Evolutionary conservation across 345 rosid genomes (phyloP).

Genomic region (Arabidopsis suecica): DNA sequence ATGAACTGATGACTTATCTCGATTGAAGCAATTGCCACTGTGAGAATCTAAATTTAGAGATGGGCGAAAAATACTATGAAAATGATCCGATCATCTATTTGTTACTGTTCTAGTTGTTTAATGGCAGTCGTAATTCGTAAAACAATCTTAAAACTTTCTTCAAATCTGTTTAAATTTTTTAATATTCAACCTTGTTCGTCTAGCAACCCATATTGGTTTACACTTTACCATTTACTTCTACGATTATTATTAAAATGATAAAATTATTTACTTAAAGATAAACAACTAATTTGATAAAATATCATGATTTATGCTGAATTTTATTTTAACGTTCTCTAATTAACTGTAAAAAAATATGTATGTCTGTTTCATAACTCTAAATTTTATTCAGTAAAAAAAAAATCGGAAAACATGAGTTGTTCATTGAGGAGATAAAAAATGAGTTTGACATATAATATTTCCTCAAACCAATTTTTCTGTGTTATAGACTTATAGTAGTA

Average conservation of each 20-base stretch:
- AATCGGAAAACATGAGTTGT: background rate
- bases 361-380: no score
- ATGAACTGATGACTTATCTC: constrained; percentile 8
- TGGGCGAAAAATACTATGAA: background rate
- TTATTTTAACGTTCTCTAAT: no score
- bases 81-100: background rate
- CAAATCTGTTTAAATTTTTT: background rate
- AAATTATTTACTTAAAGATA: no score
- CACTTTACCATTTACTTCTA: no score
- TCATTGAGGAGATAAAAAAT: background rate
- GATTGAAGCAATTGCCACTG: background rate
- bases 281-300: no score
- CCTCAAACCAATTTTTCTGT: background rate
- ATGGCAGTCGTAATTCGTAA: background rate
- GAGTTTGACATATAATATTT: background rate
- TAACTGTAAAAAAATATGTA: no score
- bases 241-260: no score
- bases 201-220: background rate
- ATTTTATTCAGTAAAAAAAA: no score
- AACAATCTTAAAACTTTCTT: background rate
- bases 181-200: background rate
- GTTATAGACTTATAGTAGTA: background rate
- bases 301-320: no score
- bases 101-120: background rate
- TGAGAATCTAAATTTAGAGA: constrained; percentile 7